A percentile compares a stretch with the other conserved stretches of the same genome.
Evolutionary conservation across 345 rosid genomes (phyloP).

Genomic region (Microcos paniculata): DNA sequence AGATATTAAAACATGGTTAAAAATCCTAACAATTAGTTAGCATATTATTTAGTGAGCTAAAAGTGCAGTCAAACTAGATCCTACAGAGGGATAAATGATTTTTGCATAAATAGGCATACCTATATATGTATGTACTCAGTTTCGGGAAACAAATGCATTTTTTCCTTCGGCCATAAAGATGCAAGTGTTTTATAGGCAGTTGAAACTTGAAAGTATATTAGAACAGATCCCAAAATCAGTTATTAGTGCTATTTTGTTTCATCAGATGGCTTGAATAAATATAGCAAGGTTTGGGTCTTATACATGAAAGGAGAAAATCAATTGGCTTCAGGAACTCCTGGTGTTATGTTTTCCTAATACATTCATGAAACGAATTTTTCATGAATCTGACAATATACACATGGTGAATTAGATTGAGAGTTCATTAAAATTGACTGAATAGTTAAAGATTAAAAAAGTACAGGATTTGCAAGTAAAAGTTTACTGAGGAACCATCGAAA

Average conservation of each 20-base stretch:
- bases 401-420: not conserved
- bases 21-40: not conserved
- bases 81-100: not conserved
- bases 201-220: not conserved
- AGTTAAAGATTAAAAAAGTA: not conserved
- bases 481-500: not conserved
- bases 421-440: not conserved
- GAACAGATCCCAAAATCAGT: not conserved
- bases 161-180: not conserved
- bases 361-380: not conserved
- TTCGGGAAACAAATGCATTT: not conserved
- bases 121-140: not conserved
- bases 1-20: constrained; percentile 11
- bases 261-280: not conserved
- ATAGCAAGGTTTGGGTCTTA: not conserved
- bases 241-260: not conserved
- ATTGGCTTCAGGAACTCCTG: not conserved
- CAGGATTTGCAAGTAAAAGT: not conserved
- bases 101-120: not conserved
- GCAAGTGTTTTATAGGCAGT: not conserved
- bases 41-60: not conserved
- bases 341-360: not conserved
- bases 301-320: not conserved
- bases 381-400: not conserved
- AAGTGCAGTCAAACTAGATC: constrained; percentile 10